Conservation (phyloP, 257 asterid genomes). For the Phtheirospermum japonicum region DNA sequence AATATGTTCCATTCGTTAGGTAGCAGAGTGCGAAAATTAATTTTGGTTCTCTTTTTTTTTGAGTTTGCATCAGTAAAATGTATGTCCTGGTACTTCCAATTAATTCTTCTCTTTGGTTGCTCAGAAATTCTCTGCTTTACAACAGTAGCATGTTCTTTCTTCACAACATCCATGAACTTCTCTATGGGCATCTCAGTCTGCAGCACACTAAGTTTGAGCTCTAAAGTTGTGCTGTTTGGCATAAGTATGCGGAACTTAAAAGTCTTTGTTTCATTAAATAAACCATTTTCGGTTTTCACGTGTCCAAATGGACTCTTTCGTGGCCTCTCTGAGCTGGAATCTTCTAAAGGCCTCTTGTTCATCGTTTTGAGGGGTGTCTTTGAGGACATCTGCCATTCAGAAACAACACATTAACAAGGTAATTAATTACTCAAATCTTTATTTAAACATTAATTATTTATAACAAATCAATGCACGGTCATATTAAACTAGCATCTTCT, state of each 20-base stretch:
- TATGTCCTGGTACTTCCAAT: conserved; percentile 45
- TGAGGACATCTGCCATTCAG: conserved; percentile 37
- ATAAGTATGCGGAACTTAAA: conserved; percentile 48
- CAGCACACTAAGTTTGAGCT: conserved; percentile 33
- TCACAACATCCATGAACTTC: conserved; percentile 33
- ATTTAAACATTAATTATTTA: background rate
- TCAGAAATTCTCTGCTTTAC: conserved; percentile 21
- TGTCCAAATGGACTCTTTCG: conserved; percentile 28
- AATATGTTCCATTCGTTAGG: conserved; percentile 41
- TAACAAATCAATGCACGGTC: background rate
- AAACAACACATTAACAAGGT: conserved; percentile 11
- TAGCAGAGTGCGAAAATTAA: conserved; percentile 33
- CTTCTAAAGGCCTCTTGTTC: conserved; percentile 43
- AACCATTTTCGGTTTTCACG: conserved; percentile 16
- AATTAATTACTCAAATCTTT: background rate
- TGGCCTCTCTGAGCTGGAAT: conserved; percentile 24
- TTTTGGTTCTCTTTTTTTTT: conserved; percentile 26
- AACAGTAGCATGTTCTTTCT: conserved; percentile 23
- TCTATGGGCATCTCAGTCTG: conserved; percentile 31
- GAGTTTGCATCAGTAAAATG: conserved; percentile 44
- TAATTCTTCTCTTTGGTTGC: conserved; percentile 27
- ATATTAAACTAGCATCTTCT: too few species aligned
- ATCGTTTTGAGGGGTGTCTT: conserved; percentile 24
- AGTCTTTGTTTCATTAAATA: background rate
- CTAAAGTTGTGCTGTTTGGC: conserved; percentile 51